Percentiles rank a stretch among this genome's conserved stretches.
Evolutionary conservation across 208 protist genomes (phyloP).

Genomic region (Angomonas ambiguus): DNA sequence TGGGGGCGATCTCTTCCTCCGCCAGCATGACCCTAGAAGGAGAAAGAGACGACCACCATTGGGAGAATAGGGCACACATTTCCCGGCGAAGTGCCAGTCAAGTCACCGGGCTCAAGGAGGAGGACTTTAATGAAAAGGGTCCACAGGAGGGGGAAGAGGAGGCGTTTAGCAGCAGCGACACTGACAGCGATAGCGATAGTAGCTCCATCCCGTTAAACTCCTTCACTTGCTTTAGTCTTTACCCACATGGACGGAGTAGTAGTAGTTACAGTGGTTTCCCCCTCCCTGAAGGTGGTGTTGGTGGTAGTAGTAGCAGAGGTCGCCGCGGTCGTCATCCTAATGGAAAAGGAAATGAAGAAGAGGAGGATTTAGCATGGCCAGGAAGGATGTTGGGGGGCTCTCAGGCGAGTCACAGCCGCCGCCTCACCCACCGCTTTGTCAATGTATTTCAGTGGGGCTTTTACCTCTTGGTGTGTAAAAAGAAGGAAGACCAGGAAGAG

Average conservation of each 20-base stretch:
- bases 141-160: background rate
- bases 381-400: too few relatives aligned
- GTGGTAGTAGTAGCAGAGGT: too few relatives aligned
- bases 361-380: too few relatives aligned
- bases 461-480: constrained; percentile 14
- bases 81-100: too few relatives aligned
- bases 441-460: constrained; percentile 63
- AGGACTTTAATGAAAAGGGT: too few relatives aligned
- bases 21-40: background rate
- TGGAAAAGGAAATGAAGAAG: too few relatives aligned
- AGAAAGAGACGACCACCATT: constrained; percentile 8
- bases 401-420: background rate
- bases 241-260: background rate
- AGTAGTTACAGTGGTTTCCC: too few relatives aligned
- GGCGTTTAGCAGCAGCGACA: background rate
- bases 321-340: too few relatives aligned
- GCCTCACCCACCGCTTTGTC: constrained; percentile 63
- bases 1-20: background rate
- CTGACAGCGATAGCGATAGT: background rate
- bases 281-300: too few relatives aligned
- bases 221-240: background rate
- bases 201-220: background rate
- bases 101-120: too few relatives aligned
- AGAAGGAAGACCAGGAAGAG: background rate
- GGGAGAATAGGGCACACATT: constrained; percentile 1